Base-by-base conservation (phyloP, 208 protist genomes). In the Trypanosoma lewisi region DNA sequence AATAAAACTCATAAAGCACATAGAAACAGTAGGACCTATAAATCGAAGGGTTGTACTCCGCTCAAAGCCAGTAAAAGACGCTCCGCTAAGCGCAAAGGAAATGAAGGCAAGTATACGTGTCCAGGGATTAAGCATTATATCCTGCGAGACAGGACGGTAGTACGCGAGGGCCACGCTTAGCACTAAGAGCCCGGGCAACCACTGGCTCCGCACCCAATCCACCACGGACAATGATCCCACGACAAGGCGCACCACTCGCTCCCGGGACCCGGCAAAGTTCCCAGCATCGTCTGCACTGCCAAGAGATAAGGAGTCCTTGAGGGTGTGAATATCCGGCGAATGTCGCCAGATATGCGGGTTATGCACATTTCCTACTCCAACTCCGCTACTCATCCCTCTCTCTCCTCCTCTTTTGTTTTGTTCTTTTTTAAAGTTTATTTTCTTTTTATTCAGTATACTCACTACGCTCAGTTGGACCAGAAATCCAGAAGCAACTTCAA, bases 121-220 rank as follows among this genome's bases (percentile, higher is more conserved):
- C 60, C 36, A 55, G 0, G 17, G n/a, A 52, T 36, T 65, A 28
- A 56, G 39, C 19, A 36, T 16, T 17, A 74, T 49, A n/a, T 49
- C 60, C 7, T 37, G 19, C 28, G 52, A 50, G 19, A 44, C 39
- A 16, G 68, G 68, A 31, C n/a, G 41, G 31, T 63, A 74, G 30
- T 74, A 74, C 23, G 68, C 68, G 33, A 55, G 19, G n/a, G 25
- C 39, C 31, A 74, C 55, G 39, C 58, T 62, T 14, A 64, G 8
- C 4, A 74, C n/a, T 41, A 68, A 67, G 23, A 74, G 68, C 36
- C 68, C 56, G 7, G 68, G 48, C 16, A 74, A 21, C 59, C 48
- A 67, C 51, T 74, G 68, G 30, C 55, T 41, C 2, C 68, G 68
- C 21, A 67, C 31, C 68, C 68, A 74, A 50, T 64, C 57, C 9